A percentile compares a stretch with the other conserved stretches of the same genome.
Evolutionary conservation across 139 green algal species (phyloP).

Genomic region (Nannochloris sp.): DNA sequence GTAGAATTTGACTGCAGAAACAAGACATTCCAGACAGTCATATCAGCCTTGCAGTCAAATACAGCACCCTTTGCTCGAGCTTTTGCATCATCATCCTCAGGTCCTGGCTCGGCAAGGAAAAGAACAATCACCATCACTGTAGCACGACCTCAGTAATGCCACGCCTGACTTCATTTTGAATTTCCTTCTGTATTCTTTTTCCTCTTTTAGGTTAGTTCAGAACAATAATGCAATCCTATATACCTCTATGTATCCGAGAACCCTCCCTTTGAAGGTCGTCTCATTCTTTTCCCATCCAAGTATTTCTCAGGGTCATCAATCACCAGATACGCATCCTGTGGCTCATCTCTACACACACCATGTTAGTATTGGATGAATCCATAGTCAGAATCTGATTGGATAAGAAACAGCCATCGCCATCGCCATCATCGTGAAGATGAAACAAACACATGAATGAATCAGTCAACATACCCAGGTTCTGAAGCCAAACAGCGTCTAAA

Average conservation of each 20-base stretch:
- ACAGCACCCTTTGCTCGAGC: background rate
- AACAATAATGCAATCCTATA: too few species aligned
- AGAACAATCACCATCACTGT: too few species aligned
- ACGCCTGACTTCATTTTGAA: background rate
- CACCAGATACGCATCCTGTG: slow-evolving; percentile 18
- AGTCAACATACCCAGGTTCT: slow-evolving; percentile 26
- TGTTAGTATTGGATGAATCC: background rate
- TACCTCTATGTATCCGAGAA: too few species aligned
- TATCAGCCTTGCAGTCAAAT: background rate
- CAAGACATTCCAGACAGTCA: background rate
- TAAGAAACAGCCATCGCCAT: too few species aligned
- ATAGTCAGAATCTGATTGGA: too few species aligned
- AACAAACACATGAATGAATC: background rate
- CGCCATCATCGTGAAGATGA: too few species aligned
- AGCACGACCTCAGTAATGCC: background rate
- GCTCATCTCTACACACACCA: slow-evolving; percentile 18
- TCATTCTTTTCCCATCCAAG: slow-evolving; percentile 18
- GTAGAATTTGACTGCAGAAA: slow-evolving; percentile 3
- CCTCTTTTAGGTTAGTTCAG: background rate
- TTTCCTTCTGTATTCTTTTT: background rate
- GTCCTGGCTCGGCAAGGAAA: too few species aligned
- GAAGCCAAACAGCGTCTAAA: slow-evolving; percentile 30
- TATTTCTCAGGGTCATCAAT: slow-evolving; percentile 33
- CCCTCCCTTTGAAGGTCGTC: background rate
- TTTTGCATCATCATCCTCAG: too few species aligned